Base-by-base conservation (phyloP, 1,139 yeast species). In the Pichia sp. region DNA sequence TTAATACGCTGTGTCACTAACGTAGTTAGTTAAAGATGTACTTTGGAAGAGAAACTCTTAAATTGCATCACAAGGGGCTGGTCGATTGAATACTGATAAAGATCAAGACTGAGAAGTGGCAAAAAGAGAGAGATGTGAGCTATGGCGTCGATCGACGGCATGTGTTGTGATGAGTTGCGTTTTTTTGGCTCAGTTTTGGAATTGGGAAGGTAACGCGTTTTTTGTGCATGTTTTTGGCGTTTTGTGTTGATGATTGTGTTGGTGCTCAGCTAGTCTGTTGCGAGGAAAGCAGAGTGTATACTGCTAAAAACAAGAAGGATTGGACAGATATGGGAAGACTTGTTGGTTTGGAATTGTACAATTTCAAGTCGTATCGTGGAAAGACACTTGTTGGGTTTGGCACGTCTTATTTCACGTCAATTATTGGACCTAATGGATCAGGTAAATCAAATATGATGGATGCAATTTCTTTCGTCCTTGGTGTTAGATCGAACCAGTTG, bases 371-470 rank as follows among this genome's bases (percentile, higher is more conserved):
- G 3, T 91, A 91, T 58, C 70, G 75, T 45, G 97, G 95, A 0
- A 72, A 74, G 0, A 72, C 87, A 19, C 68, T 72, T 9, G 77
- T 91, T 18, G 95, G 93, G 3, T 83, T 89, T 61, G 97, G 95
- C 2, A 69, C 78, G 6, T 76, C 94, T 1, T 73, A 74, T 49
- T 91, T 93, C 65, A 86, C 95, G 2, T 83, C 95, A 35, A 86
- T 91, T 48, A 85, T 93, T 45, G 99, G 99, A 1, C 97, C 98
- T 14, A 93, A 93, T 70, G 98, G 98, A 15, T 84, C 96, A 1
- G 99, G 99, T 13, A 91, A 91, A 65, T 85, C 95, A 36, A 91
- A 91, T 57, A 82, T 89, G 89, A 89, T 89, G 97, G 97, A 89
- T 61, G 97, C 97, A 34, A 88, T 89, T 15, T 87, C 96, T 3